Conservation (phyloP, 176 grass and related monocot genomes). For the Zea luxurians region DNA sequence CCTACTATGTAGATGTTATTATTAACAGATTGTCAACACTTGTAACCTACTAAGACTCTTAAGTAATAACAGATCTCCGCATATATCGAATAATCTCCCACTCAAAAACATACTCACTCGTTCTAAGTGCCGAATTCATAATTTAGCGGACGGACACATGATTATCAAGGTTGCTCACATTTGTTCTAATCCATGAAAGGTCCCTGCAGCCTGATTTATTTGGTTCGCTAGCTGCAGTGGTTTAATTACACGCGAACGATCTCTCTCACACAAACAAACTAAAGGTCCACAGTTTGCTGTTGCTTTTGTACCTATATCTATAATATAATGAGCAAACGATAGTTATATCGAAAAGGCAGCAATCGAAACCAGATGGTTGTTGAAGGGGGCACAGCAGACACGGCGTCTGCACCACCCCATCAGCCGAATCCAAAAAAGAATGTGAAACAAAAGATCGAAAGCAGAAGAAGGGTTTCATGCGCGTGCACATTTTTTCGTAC, state of each 20-base stretch:
- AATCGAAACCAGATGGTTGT: not conserved
- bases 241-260: constrained; percentile 14
- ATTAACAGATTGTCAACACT: no score
- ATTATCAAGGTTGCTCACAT: no score
- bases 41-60: no score
- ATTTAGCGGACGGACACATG: no score
- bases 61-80: no score
- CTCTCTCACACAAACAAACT: constrained; percentile 4
- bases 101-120: no score
- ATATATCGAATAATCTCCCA: no score
- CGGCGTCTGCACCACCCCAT: not conserved
- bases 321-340: not conserved
- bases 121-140: no score
- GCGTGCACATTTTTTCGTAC: constrained; percentile 1
- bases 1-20: no score
- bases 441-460: not conserved
- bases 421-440: not conserved
- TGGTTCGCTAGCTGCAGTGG: not conserved
- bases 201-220: not conserved
- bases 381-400: not conserved
- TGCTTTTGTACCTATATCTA: not conserved
- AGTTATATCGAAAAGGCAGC: not conserved
- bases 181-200: no score
- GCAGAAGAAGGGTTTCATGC: not conserved
- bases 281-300: not conserved